These are phyloP conservation scores for Wallacemonas rigidus DNA, from an alignment of 208 protist species.

Conservation along the genomic window DNA sequence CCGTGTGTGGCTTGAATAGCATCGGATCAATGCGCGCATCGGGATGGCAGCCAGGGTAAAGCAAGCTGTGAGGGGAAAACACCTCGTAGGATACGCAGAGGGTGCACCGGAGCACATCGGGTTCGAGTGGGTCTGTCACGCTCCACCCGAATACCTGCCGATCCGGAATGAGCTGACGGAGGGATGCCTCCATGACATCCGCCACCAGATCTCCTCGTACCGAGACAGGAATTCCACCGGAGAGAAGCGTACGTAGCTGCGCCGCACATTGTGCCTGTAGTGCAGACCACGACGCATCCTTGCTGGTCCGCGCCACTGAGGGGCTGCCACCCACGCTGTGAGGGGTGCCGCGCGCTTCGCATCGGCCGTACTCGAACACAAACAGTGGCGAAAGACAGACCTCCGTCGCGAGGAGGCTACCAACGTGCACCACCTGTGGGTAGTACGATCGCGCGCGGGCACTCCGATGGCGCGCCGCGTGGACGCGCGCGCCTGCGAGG, in stretches of 20 bases:
- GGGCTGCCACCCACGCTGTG: background rate
- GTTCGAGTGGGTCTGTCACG: constrained; percentile 20
- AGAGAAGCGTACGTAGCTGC: background rate
- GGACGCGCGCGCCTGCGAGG: background rate
- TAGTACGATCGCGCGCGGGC: constrained; percentile 26
- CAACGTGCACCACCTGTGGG: constrained; percentile 24
- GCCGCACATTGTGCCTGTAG: background rate
- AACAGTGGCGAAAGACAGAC: constrained; percentile 45
- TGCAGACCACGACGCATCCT: background rate
- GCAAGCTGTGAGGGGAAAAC: background rate
- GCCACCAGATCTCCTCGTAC: background rate
- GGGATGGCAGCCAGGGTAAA: background rate
- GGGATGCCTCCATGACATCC: background rate
- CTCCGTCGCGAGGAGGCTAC: constrained; percentile 22
- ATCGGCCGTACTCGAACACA: constrained; percentile 37
- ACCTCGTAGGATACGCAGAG: constrained; percentile 31
- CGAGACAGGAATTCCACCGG: background rate
- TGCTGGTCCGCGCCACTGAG: background rate
- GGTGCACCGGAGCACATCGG: constrained; percentile 18
- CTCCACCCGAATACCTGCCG: constrained; percentile 20
- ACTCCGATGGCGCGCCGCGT: background rate
- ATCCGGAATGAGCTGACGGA: background rate
- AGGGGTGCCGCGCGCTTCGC: no score
- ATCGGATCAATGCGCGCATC: background rate
- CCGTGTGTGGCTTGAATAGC: no score